Evolutionary conservation across 1,284 basidiomycete genomes (phyloP), one percentile per base, ranked within the genome.

Genomic region (Ceratobasidium sp.): DNA sequence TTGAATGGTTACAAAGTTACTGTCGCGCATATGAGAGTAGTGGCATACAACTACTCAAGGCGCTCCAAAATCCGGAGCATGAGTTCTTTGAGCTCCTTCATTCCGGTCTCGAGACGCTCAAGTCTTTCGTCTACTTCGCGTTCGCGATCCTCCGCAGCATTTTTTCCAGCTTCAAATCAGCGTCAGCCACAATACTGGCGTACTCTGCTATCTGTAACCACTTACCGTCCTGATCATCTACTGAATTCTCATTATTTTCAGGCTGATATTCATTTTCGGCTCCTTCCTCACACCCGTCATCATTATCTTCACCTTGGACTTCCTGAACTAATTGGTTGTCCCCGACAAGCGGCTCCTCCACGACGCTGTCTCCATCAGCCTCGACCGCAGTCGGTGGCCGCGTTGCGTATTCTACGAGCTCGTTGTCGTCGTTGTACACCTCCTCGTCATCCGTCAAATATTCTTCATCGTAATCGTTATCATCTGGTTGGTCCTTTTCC

Each of bases 361-460:
- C 52, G 4, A 30, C 28, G 34, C 53, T 69, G 6, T 53, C 53
- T 3, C 23, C 53, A 1, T 55, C 65, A 18, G 65, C 58, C n/a
- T 39, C 65, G 1, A 23, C 53, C 0, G 23, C 65, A 2, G 65
- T 69, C 8, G 65, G 52, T 32, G 65, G 65, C 26, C 65, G 65
- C 10, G 50, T 58, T 4, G 65, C 65, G 23, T 69, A 43, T n/a
- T 69, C 65, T 12, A 55, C 65, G 4, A 69, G 36, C n/a, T 58
- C 65, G 8, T 69, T 30, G 14, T 57, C 39, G 23, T 69, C 62
- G 28, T 52, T 21, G 34, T 23, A 43, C 14, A 18, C 53, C 3
- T 48, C 46, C 18, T 55, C 50, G 2, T 69, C 50, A 1, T 69
- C 65, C 4, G 65, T 55, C 26, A 69, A 21, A 10, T 69, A 34